These are phyloP conservation scores for Cryphonectria radicalis DNA, from an alignment of 2,329 filamentous ascomycete genomes.

Conservation along the genomic window DNA sequence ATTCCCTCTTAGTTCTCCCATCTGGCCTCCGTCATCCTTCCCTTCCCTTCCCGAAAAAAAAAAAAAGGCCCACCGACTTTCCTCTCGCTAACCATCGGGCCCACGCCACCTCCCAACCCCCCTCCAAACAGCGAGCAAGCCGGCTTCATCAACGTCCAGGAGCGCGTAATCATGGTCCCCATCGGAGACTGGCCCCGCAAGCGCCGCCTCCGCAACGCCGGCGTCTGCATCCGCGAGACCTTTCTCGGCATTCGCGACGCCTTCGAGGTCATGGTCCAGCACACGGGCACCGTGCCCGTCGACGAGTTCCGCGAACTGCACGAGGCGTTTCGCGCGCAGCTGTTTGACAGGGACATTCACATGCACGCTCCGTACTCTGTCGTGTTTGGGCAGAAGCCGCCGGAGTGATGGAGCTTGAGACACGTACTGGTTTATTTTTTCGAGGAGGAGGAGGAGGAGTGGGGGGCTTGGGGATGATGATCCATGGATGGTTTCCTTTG, in stretches of 20 bases:
- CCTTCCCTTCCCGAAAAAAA: neutral
- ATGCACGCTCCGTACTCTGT: conserved; percentile 50
- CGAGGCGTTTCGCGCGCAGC: conserved; percentile 39
- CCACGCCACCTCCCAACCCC: conserved; percentile 4
- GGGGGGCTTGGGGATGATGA: too few relatives aligned
- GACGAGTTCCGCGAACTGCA: conserved; percentile 42
- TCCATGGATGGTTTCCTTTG: neutral
- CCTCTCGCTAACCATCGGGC: neutral
- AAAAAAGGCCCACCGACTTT: neutral
- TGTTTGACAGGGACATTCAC: conserved; percentile 44
- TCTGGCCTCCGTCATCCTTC: too few relatives aligned
- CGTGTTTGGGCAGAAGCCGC: conserved; percentile 49
- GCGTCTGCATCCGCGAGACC: conserved; percentile 46
- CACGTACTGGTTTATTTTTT: neutral
- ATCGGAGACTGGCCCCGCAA: conserved; percentile 52
- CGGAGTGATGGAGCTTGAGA: neutral
- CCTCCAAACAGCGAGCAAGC: conserved; percentile 39
- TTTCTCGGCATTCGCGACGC: conserved; percentile 40
- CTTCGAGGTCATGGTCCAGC: conserved; percentile 35
- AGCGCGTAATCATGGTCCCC: conserved; percentile 48
- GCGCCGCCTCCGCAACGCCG: conserved; percentile 43
- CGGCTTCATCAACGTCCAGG: conserved; percentile 50
- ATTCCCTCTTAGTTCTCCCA: neutral
- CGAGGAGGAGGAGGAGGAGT: too few relatives aligned
- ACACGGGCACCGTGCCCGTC: conserved; percentile 47